phyloP scores from a whole-genome alignment of 1,139 yeast species.

The Saccharomycopsis crataegensis region DNA sequence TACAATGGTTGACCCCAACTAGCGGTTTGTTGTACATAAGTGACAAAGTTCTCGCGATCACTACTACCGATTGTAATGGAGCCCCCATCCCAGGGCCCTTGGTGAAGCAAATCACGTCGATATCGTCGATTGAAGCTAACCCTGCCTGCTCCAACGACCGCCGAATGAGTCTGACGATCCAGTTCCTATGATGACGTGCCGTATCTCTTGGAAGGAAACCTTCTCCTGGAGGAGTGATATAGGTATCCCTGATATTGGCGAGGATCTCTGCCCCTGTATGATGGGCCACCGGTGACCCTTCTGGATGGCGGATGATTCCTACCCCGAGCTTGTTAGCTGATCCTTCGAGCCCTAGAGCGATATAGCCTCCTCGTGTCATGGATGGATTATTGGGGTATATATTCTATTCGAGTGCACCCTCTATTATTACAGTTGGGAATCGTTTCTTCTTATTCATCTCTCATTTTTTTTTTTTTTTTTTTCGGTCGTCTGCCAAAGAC shows the following conservation, averaged over 20 bases:
- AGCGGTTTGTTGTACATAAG: slow-evolving; percentile 78
- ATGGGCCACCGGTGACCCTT: slow-evolving; percentile 40
- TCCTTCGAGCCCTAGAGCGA: slow-evolving; percentile 91
- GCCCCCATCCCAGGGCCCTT: slow-evolving; percentile 99
- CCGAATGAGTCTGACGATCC: slow-evolving; percentile 81
- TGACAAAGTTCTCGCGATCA: slow-evolving; percentile 84
- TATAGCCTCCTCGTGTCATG: slow-evolving; percentile 28
- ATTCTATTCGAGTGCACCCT: background rate
- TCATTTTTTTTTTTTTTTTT: background rate
- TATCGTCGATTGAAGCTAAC: slow-evolving; percentile 38
- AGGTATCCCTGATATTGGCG: slow-evolving; percentile 88
- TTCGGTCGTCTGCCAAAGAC: too few relatives aligned
- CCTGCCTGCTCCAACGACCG: slow-evolving; percentile 58
- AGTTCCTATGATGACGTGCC: slow-evolving; percentile 90
- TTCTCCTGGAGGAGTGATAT: slow-evolving; percentile 95
- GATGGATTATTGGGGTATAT: slow-evolving; percentile 22
- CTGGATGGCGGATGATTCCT: slow-evolving; percentile 72
- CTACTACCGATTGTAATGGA: slow-evolving; percentile 85
- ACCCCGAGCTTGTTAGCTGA: slow-evolving; percentile 95
- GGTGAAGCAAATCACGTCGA: slow-evolving; percentile 91
- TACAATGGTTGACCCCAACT: slow-evolving; percentile 94
- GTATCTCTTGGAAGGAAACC: slow-evolving; percentile 95
- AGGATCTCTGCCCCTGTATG: slow-evolving; percentile 66
- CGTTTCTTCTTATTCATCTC: background rate
- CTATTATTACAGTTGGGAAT: background rate